phyloP scores from a whole-genome alignment of 2,329 filamentous ascomycete genomes.

The Nothophaeocryptopus gaeumannii region DNA sequence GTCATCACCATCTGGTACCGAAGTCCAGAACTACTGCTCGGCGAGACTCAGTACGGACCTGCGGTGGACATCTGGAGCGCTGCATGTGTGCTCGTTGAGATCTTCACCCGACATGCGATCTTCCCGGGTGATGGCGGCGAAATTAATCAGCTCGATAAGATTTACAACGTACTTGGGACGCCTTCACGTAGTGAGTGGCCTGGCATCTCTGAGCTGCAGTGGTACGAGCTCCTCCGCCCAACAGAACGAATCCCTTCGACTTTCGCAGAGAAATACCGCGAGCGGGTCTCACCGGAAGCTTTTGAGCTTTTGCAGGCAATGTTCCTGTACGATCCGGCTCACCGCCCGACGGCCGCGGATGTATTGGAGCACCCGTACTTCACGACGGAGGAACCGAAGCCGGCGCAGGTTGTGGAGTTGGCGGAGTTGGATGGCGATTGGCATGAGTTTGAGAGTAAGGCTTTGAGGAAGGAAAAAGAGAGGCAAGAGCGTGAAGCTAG shows the following conservation, averaged over 20 bases:
- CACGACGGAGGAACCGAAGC: slow-evolving; percentile 70
- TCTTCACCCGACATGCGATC: slow-evolving; percentile 89
- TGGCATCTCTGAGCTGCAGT: slow-evolving; percentile 85
- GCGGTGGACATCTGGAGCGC: slow-evolving; percentile 96
- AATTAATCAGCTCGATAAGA: slow-evolving; percentile 91
- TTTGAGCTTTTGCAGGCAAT: slow-evolving; percentile 80
- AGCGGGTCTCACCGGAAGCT: slow-evolving; percentile 72
- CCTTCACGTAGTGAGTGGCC: slow-evolving; percentile 85
- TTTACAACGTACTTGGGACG: slow-evolving; percentile 89
- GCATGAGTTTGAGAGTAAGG: slow-evolving; percentile 99
- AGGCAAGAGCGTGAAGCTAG: slow-evolving; percentile 59
- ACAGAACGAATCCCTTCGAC: slow-evolving; percentile 67
- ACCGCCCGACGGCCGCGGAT: slow-evolving; percentile 77
- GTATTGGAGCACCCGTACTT: slow-evolving; percentile 89
- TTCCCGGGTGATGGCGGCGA: slow-evolving; percentile 96
- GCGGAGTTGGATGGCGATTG: slow-evolving; percentile 84
- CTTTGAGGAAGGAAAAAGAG: slow-evolving; percentile 84
- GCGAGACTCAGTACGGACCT: slow-evolving; percentile 85
- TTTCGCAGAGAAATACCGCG: slow-evolving; percentile 80
- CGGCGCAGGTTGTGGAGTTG: slow-evolving; percentile 79
- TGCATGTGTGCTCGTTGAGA: slow-evolving; percentile 93
- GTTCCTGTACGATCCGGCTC: slow-evolving; percentile 84
- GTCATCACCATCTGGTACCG: slow-evolving; percentile 99
- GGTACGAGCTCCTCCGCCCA: slow-evolving; percentile 89
- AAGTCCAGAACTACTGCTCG: slow-evolving; percentile 82